Evolutionary conservation across 106 monocot genomes (phyloP), one percentile per base, ranked within the genome.

Genomic region (Platanthera guangdongensis): DNA sequence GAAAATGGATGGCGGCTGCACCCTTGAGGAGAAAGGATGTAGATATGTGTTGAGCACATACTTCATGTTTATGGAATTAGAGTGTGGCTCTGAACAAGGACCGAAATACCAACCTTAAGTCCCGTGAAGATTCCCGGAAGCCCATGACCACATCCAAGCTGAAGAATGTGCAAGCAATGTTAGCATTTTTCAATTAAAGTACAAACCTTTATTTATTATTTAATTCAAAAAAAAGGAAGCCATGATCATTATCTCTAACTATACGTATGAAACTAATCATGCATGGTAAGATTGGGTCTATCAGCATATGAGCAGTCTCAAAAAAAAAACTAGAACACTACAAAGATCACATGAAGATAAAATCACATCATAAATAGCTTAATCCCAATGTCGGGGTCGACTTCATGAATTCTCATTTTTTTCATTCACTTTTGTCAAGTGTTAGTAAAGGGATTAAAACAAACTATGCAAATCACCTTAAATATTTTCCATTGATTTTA

Each of bases 91-190:
- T 62, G 18, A 63, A 19, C 5, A 9, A 2, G 9, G 12, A 70
- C 47, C 47, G 1, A 7, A 73, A 13, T 39, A 53, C 78, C 39
- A 74, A 92, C 95, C 85, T 88, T 77, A 19, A 88, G 85, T 73
- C 77, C 77, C 63, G 90, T 78, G 82, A 82, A 90, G 46, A 95
- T 93, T 9, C 90, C 95, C 67, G 95, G 92, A 77, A 95, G 90
- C 13, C 92, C 92, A 84, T 95, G 95, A 73, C 95, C 95, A 83
- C 95, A 95, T 85, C 95, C 90, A 77, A 95, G 83, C 90, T 95
- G 85, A 47, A 70, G 45, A 13, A 47, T 48, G 15, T 45, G 15
- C 47, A 70, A 70, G 32, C 16, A 12, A 70, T 47, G 25, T 48
- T 6, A 65, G 65, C 21, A 60, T 65, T 11, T 30, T 30, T 9